Evolutionary conservation across 371 early-diverging fungal species (phyloP).

Genomic region (Umbelopsis sp.): DNA sequence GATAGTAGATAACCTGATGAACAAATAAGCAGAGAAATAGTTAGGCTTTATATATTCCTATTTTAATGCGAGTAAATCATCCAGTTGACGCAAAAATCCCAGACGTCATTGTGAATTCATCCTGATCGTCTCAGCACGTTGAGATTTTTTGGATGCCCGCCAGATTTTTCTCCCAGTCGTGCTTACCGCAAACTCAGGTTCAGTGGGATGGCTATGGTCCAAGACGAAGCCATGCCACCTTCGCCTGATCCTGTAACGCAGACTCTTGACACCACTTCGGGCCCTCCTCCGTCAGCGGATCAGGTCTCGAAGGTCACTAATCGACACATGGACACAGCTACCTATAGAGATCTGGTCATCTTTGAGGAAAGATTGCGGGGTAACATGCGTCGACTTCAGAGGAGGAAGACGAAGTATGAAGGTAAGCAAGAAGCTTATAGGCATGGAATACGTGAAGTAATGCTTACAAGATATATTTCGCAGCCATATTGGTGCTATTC

Average conservation of each 20-base stretch:
- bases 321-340: constrained; percentile 39
- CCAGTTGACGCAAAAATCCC: not conserved
- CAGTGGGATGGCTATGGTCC: constrained; percentile 8
- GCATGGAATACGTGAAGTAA: not conserved
- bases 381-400: constrained; percentile 57
- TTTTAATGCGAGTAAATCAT: not conserved
- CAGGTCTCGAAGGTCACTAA: constrained; percentile 12
- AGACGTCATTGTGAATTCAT: constrained; percentile 23
- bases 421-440: constrained; percentile 35
- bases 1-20: not conserved
- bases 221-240: constrained; percentile 2
- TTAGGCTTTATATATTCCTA: constrained; percentile 21
- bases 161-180: not conserved
- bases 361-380: constrained; percentile 71
- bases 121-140: constrained; percentile 9
- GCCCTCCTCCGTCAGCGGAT: constrained; percentile 13
- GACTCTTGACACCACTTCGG: constrained; percentile 1
- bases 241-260: constrained; percentile 11
- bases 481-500: constrained; percentile 39
- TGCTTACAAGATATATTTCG: not conserved
- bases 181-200: not conserved
- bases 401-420: constrained; percentile 68
- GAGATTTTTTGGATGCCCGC: constrained; percentile 3
- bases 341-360: constrained; percentile 68
- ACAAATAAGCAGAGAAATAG: not conserved